Evolutionary conservation across 2,329 filamentous ascomycete species (phyloP).

Genomic region (Magnaporthales sp.): DNA sequence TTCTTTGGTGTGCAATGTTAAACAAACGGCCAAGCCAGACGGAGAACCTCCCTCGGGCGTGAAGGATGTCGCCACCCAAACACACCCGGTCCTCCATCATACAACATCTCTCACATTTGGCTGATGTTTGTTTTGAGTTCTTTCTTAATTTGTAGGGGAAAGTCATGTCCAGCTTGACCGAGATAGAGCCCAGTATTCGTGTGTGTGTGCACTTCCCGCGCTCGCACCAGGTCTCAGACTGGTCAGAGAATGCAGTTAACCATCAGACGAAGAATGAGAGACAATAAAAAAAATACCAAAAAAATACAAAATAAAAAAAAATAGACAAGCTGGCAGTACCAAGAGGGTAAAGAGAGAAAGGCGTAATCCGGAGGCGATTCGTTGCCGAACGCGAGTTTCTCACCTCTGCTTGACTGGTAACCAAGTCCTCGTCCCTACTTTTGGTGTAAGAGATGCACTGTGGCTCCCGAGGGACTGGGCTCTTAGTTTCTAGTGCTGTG

Average conservation of each 20-base stretch:
- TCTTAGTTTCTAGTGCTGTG: neutral
- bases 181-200: neutral
- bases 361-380: neutral
- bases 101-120: neutral
- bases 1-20: neutral
- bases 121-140: neutral
- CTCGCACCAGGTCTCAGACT: neutral
- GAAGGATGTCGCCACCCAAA: neutral
- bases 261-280: neutral
- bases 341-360: neutral
- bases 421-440: neutral
- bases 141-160: neutral
- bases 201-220: neutral
- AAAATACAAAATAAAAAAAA: neutral
- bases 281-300: neutral
- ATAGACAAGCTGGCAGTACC: neutral
- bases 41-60: neutral
- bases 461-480: neutral
- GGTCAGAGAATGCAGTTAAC: neutral
- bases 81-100: neutral
- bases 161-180: neutral
- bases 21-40: neutral
- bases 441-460: neutral
- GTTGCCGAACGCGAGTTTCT: no score
- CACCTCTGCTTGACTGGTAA: neutral